Percentiles rank a stretch among this genome's conserved stretches.
Conservation (phyloP, 164 flowering plant genomes). For the Magnolia officinalis region DNA sequence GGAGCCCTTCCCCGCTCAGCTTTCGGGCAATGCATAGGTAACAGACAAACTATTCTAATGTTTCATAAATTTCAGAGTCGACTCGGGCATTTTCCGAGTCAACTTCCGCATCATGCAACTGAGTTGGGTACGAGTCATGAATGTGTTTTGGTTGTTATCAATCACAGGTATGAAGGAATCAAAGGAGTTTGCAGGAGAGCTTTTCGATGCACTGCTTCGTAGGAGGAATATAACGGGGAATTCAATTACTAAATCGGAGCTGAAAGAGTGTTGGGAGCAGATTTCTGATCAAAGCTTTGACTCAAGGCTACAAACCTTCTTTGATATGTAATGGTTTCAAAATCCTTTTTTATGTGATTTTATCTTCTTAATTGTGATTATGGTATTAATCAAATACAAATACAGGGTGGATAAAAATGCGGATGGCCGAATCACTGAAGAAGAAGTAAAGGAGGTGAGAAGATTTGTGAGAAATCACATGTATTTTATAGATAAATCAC, state of each 20-base stretch:
- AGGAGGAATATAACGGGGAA: slow-evolving; percentile 37
- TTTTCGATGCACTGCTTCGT: slow-evolving; percentile 50
- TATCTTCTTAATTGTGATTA: neutral
- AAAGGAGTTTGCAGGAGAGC: slow-evolving; percentile 50
- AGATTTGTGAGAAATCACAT: neutral
- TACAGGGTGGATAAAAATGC: slow-evolving; percentile 83
- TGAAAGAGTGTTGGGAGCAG: slow-evolving; percentile 62
- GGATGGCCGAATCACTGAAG: slow-evolving; percentile 72
- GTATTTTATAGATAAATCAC: too few relatives aligned
- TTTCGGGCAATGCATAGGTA: slow-evolving; percentile 63
- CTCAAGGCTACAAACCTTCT: slow-evolving; percentile 59
- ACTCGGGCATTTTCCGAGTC: too few relatives aligned
- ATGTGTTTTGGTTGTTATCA: too few relatives aligned
- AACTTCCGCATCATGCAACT: too few relatives aligned
- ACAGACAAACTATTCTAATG: too few relatives aligned
- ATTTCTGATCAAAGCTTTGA: slow-evolving; percentile 67
- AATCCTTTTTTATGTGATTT: neutral
- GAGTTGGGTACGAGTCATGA: too few relatives aligned
- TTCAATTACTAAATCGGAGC: slow-evolving; percentile 33
- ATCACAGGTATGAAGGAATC: slow-evolving; percentile 58
- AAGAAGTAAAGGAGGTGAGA: slow-evolving; percentile 72
- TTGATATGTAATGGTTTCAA: slow-evolving; percentile 46
- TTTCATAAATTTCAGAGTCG: too few relatives aligned
- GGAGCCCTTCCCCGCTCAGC: slow-evolving; percentile 37
- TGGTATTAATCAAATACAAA: neutral